phyloP scores from a whole-genome alignment of 257 asterid genomes.

The Nicotiana noctiflora region DNA sequence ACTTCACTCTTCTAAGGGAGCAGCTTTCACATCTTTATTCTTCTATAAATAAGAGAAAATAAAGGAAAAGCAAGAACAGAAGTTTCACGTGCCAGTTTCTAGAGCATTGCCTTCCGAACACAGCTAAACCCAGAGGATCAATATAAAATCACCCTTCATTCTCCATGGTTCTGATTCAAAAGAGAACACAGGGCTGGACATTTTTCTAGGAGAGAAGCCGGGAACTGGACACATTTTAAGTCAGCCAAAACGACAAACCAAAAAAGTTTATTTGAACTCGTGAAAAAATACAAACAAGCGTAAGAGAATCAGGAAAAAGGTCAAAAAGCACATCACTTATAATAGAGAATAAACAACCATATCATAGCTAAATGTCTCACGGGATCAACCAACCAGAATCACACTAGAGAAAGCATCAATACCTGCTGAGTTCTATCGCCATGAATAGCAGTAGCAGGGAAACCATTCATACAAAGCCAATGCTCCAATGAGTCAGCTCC shows the following conservation, averaged over 20 bases:
- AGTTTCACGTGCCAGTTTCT: background rate
- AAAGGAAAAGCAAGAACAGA: background rate
- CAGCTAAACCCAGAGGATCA: background rate
- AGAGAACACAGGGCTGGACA: background rate
- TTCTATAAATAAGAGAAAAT: background rate
- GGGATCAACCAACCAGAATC: slow-evolving; percentile 1
- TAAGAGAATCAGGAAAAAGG: background rate
- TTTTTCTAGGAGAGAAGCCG: no score
- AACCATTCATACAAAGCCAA: slow-evolving; percentile 21
- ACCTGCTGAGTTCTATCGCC: slow-evolving; percentile 26
- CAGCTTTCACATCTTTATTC: background rate
- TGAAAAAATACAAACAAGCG: background rate
- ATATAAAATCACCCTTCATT: background rate
- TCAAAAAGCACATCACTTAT: background rate
- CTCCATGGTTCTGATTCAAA: background rate
- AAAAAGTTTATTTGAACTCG: background rate
- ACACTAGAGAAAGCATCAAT: background rate
- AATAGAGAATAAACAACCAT: background rate
- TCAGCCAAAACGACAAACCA: background rate
- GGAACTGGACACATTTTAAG: background rate
- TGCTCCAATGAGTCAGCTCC: slow-evolving; percentile 21
- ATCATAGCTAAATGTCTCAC: background rate
- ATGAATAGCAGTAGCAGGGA: slow-evolving; percentile 22
- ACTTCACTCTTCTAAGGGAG: background rate
- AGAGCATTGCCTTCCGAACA: background rate